Percentiles rank a stretch among this genome's conserved stretches.
phyloP scores from a whole-genome alignment of 2,329 filamentous ascomycete species.

The Cladophialophora psammophila region DNA sequence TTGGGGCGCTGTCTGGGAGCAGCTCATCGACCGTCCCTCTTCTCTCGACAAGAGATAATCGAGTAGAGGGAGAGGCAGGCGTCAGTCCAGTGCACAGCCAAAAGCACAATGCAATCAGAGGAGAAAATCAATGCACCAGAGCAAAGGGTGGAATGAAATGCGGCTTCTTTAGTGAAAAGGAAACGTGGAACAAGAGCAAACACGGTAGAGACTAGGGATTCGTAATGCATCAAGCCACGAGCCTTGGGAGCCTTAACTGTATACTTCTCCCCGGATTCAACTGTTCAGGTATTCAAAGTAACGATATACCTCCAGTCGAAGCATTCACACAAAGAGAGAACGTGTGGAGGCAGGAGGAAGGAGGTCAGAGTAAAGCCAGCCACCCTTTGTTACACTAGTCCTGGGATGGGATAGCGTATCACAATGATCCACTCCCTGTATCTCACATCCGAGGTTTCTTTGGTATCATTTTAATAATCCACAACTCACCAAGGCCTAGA shows the following conservation, averaged over 20 bases:
- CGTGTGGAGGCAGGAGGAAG: not conserved
- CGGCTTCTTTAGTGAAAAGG: not conserved
- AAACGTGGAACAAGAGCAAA: not conserved
- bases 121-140: not conserved
- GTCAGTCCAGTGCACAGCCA: not conserved
- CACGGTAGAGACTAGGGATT: not conserved
- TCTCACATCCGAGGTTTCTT: too few relatives aligned
- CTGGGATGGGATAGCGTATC: constrained; percentile 9
- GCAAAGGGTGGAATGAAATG: not conserved
- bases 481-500: too few relatives aligned
- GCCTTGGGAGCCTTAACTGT: not conserved
- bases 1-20: not conserved
- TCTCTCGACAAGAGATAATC: not conserved
- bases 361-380: constrained; percentile 26
- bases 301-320: too few relatives aligned
- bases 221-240: not conserved
- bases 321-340: not conserved
- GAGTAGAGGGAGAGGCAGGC: not conserved
- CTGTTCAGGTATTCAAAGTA: too few relatives aligned
- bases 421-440: not conserved
- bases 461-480: too few relatives aligned
- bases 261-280: too few relatives aligned
- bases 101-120: not conserved
- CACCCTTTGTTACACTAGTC: constrained; percentile 12
- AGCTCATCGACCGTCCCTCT: not conserved